Evolutionary conservation across 225 moss, liverwort and hornwort genomes (phyloP), one percentile per base, ranked within the genome.

Genomic region (Sphagnum contortum): DNA sequence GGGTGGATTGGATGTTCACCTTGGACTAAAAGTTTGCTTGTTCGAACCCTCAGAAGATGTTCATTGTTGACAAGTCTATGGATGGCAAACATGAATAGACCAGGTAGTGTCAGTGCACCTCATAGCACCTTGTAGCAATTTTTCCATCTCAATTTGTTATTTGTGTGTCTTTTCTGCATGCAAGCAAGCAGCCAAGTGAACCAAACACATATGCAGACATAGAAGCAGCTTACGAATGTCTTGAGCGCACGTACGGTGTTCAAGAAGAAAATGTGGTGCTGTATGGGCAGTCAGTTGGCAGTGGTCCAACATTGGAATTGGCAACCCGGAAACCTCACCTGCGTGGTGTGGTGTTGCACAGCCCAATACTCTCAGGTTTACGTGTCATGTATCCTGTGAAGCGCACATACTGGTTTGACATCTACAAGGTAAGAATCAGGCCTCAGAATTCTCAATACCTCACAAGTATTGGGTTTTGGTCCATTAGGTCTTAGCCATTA

Each of bases 341-440:
- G 74, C 93, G 96, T 59, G 96, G 88, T 29, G 91, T 98, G 12
- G 92, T 98, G 57, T 76, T 98, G 78, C 96, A 98, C 64, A 98
- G 96, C 69, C 96, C 96, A 47, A 98, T 98, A 65, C 88, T 98
- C 62, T 98, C 96, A 4, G 96, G 96, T 62, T 75, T 98, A 73
- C 81, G 96, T 71, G 96, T 98, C 14, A 98, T 98, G 96, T 98
- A 93, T 74, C 92, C 96, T 55, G 96, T 98, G 9, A 98, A 89
- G 79, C 81, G 91, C 66, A 98, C 96, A 2, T 98, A 89, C 57
- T 98, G 92, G 92, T 98, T 93, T 59, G 96, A 98, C 67, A 98
- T 98, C 64, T 98, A 87, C 67, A 98, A 98, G 83, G 87, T 87
- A 64, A 57, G 48, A 29, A 29, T 29, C 29, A 29, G 29, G 29